Base-by-base conservation (phyloP, 352 stramenopile species). In the Nothophytophthora sp. region DNA sequence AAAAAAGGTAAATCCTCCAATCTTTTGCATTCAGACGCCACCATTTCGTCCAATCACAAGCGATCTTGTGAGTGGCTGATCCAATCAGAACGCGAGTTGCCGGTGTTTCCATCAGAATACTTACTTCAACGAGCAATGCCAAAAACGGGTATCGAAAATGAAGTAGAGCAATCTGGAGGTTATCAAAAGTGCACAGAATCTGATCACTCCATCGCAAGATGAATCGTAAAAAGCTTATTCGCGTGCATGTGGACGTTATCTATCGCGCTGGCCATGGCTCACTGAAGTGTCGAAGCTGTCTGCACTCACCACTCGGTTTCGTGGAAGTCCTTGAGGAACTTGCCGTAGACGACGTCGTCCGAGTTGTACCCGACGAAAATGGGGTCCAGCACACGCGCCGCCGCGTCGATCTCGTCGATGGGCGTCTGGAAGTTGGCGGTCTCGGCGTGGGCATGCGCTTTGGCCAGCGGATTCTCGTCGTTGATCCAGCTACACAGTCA, bases 391-490 rank as follows among this genome's bases (percentile, higher is more conserved):
- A 99, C 95, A 24, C 96, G 87, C 12, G 94, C 90, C 5, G 96
- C 85, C 3, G 96, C 96, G 72, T 99, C 96, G 36, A 98, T 88
- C 74, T 99, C 96, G 73, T 99, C 96, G 58, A 99, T 98, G 6
- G 96, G 96, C 23, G 96, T 99, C 80, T 95, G 95, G 73, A 99
- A 99, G 44, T 97, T 75, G 70, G 97, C 96, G 11, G 69, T 86
- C 42, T 88, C 57, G 0, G 92, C 92, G 54, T 97, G 95, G 30
- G 95, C 93, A 41, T 92, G 90, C 5, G 96, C 95, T 67, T 96
- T 96, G 47, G 97, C 83, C 25, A 98, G 60, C 32, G 96, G 96
- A 76, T 98, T 98, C 64, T 99, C 96, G 70, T 98, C 95, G 71
- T 99, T 99, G 73, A 99, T 98, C 96, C 96, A 99, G 55, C 84